Conservation (phyloP, 139 green algal genomes). For the Trebouxia sp. region DNA sequence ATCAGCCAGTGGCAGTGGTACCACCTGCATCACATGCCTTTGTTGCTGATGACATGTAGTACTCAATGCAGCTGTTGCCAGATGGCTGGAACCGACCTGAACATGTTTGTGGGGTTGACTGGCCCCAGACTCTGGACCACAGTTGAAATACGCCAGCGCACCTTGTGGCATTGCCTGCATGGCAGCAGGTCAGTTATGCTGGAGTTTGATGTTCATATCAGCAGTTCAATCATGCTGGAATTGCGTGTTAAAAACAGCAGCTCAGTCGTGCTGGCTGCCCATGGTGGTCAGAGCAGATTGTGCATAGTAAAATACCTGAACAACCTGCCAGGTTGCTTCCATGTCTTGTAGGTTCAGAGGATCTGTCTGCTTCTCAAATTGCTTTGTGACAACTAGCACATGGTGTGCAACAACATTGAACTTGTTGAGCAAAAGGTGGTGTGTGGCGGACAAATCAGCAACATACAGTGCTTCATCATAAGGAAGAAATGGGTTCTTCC, state of each 20-base stretch:
- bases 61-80: neutral
- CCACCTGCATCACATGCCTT: constrained; percentile 16
- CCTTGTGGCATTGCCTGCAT: constrained; percentile 61
- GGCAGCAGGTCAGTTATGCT: neutral
- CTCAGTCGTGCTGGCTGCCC: too few species aligned
- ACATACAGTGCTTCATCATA: constrained; percentile 79
- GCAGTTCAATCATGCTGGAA: too few species aligned
- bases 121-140: constrained; percentile 65
- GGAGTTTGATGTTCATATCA: neutral
- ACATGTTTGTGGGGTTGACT: constrained; percentile 89
- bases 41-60: neutral
- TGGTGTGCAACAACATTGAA: constrained; percentile 77
- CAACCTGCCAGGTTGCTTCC: constrained; percentile 55
- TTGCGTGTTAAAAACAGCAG: too few species aligned
- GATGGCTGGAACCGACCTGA: constrained; percentile 52
- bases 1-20: constrained; percentile 48
- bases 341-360: constrained; percentile 65
- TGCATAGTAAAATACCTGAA: too few species aligned
- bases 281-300: too few species aligned
- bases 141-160: constrained; percentile 86
- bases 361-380: constrained; percentile 72
- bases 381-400: constrained; percentile 69
- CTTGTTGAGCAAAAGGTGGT: constrained; percentile 84
- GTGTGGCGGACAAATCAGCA: constrained; percentile 56
- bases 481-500: constrained; percentile 82